Evolutionary conservation across 23 red algal species (phyloP).

Genomic region (Gracilaria gracilis): DNA sequence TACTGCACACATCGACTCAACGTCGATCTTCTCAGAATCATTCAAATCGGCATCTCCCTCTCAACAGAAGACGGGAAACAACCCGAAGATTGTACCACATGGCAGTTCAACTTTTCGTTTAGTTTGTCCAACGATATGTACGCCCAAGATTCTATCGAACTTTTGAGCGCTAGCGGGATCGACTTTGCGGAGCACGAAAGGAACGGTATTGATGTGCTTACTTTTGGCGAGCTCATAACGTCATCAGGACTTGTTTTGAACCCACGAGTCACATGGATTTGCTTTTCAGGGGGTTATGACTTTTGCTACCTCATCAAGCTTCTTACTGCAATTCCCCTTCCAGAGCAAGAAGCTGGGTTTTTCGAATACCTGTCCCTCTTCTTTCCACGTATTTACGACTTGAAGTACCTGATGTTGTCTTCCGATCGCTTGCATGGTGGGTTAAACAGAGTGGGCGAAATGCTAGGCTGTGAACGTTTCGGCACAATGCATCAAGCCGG

Average conservation of each 20-base stretch:
- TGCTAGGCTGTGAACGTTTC: slow-evolving; percentile 71
- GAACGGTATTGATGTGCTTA: slow-evolving; percentile 86
- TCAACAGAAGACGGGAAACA: slow-evolving; percentile 77
- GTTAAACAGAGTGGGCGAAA: slow-evolving; percentile 89
- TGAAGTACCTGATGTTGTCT: slow-evolving; percentile 89
- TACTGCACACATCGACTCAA: slow-evolving; percentile 93
- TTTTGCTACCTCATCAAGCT: slow-evolving; percentile 96
- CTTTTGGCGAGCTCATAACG: slow-evolving; percentile 94
- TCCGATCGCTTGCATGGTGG: slow-evolving; percentile 86
- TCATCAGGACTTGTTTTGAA: slow-evolving; percentile 93
- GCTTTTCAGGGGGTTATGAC: slow-evolving; percentile 93
- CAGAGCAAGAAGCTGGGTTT: slow-evolving; percentile 80
- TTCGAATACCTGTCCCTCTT: slow-evolving; percentile 84
- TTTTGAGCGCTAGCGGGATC: slow-evolving; percentile 86
- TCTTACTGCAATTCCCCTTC: slow-evolving; percentile 75
- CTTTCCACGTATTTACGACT: slow-evolving; percentile 94
- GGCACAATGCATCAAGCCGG: slow-evolving; percentile 95
- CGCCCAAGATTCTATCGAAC: slow-evolving; percentile 90
- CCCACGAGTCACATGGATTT: slow-evolving; percentile 84
- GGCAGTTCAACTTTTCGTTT: slow-evolving; percentile 99
- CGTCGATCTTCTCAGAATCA: slow-evolving; percentile 93
- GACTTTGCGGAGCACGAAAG: slow-evolving; percentile 90
- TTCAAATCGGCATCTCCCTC: slow-evolving; percentile 89
- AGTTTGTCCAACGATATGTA: slow-evolving; percentile 82
- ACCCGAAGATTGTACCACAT: slow-evolving; percentile 75